phyloP scores from a whole-genome alignment of 441 rosid species.

The Mallotus japonicus region DNA sequence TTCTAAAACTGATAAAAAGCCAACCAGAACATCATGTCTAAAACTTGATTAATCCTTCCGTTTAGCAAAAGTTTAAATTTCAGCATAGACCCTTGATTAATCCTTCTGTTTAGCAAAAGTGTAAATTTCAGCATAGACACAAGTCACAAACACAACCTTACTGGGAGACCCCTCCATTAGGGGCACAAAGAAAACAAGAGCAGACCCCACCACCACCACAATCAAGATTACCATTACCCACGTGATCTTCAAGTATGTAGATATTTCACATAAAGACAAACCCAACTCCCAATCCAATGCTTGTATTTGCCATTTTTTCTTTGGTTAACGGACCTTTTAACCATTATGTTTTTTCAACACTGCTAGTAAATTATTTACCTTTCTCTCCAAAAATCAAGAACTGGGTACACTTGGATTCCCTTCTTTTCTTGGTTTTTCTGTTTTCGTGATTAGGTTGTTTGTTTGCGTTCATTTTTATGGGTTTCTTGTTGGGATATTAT shows the following conservation, averaged over 20 bases:
- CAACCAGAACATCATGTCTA: no score
- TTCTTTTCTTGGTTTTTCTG: background rate
- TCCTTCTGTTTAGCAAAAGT: no score
- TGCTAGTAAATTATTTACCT: no score
- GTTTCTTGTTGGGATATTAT: constrained; percentile 22
- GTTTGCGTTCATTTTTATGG: background rate
- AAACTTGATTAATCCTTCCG: no score
- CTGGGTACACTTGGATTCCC: background rate
- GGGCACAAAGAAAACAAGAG: constrained; percentile 13
- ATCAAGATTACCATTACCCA: constrained; percentile 20
- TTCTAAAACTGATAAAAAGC: no score
- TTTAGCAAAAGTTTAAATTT: no score
- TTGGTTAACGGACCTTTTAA: background rate
- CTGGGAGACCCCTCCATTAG: background rate
- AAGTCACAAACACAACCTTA: no score
- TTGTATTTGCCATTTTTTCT: no score
- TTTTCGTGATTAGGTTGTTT: background rate
- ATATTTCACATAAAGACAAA: constrained; percentile 15
- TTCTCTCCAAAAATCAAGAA: background rate
- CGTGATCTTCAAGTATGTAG: constrained; percentile 21
- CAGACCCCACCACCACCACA: constrained; percentile 8
- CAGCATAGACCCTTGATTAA: no score
- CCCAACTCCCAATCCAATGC: background rate
- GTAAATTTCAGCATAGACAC: no score
- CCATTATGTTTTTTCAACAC: no score